Percentiles rank a stretch among this genome's conserved stretches.
Conservation (phyloP, 2,329 filamentous ascomycete genomes). For the Thielaviopsis euricoi region DNA sequence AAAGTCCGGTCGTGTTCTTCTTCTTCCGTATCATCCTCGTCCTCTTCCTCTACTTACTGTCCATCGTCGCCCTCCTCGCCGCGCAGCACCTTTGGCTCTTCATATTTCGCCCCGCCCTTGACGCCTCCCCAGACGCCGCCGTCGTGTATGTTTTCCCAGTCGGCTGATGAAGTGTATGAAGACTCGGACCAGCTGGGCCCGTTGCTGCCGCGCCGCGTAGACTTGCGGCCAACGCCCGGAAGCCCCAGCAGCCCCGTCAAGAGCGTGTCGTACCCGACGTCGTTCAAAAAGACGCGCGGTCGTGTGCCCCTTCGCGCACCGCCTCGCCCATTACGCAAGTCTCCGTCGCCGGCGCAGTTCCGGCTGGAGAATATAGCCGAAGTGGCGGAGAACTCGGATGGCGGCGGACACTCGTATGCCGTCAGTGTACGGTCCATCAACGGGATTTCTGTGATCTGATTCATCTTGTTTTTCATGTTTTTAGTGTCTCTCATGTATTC, state of each 20-base stretch:
- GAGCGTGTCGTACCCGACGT: background rate
- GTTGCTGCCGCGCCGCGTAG: background rate
- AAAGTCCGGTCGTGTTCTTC: background rate
- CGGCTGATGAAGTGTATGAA: background rate
- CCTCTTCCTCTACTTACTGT: background rate
- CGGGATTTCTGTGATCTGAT: background rate
- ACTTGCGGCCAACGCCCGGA: background rate
- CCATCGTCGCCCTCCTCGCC: background rate
- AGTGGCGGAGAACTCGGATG: background rate
- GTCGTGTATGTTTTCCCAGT: background rate
- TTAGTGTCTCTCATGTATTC: background rate
- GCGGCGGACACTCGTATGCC: too few species aligned
- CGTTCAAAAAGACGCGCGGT: slow-evolving; percentile 1
- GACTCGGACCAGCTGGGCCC: background rate
- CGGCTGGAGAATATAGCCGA: background rate
- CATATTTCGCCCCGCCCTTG: background rate
- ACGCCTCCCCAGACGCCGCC: background rate
- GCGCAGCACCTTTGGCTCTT: background rate
- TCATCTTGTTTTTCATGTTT: background rate
- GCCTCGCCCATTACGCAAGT: background rate
- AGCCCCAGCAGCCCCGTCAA: background rate
- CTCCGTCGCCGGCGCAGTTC: background rate
- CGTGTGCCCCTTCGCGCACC: background rate
- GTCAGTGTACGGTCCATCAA: background rate
- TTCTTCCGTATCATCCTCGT: background rate